Conservation (phyloP, 352 stramenopile genomes). For the Phytopythium montanum region DNA sequence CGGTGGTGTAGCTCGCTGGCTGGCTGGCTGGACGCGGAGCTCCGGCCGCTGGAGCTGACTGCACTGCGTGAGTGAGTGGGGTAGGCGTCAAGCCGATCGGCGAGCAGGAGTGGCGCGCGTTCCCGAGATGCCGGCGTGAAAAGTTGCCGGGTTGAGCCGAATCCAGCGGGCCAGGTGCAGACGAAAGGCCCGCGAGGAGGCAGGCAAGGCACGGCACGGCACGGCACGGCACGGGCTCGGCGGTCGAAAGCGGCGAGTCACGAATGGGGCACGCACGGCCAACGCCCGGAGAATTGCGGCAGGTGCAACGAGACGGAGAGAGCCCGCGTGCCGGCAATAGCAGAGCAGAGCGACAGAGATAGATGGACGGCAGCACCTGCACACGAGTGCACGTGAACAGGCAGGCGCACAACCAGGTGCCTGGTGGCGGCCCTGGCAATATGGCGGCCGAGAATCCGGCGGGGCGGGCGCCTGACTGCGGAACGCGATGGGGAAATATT, state of each 20-base stretch:
- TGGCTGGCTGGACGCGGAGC: too few species aligned
- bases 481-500: background rate
- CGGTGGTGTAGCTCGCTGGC: too few species aligned
- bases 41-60: too few species aligned
- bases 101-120: too few species aligned
- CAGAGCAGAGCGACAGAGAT: too few species aligned
- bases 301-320: too few species aligned
- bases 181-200: background rate
- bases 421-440: background rate
- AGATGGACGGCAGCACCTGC: slow-evolving; percentile 3
- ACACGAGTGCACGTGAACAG: background rate
- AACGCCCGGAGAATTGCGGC: too few species aligned
- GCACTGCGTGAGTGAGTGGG: too few species aligned
- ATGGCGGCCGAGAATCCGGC: background rate
- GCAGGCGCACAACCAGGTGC: background rate
- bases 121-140: too few species aligned
- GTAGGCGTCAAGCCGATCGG: too few species aligned
- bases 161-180: background rate
- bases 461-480: background rate
- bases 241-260: background rate
- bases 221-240: background rate
- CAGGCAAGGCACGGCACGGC: too few species aligned
- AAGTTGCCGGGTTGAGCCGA: background rate
- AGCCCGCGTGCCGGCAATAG: too few species aligned
- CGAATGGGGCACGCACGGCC: background rate